phyloP scores from a whole-genome alignment of 176 grass and related monocot genomes.

The Tuctoria greenei region DNA sequence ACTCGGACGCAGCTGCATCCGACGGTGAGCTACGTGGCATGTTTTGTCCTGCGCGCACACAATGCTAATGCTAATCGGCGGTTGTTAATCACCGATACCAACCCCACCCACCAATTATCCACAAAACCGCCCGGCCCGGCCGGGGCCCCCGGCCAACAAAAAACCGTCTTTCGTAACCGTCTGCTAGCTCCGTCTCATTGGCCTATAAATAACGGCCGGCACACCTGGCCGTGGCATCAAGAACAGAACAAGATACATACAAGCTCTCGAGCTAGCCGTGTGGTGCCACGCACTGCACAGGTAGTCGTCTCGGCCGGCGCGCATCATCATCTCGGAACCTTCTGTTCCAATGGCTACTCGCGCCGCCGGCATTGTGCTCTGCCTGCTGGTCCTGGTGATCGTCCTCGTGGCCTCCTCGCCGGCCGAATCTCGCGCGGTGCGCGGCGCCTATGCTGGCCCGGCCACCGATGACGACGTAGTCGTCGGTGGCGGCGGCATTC shows the following conservation, averaged over 20 bases:
- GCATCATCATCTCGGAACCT: neutral
- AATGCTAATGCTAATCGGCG: neutral
- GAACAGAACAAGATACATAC: neutral
- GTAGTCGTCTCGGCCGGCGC: no score
- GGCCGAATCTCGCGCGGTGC: conserved; percentile 6
- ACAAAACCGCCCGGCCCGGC: neutral
- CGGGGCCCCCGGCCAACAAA: neutral
- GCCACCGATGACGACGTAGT: neutral
- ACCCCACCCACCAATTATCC: conserved; percentile 35
- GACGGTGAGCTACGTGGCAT: neutral
- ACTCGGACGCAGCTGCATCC: conserved; percentile 11
- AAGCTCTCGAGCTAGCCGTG: neutral
- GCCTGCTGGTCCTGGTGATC: conserved; percentile 30
- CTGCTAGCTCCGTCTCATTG: neutral
- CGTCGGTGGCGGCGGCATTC: neutral
- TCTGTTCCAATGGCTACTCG: conserved; percentile 26
- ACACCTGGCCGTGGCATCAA: conserved; percentile 26
- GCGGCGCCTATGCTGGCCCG: neutral
- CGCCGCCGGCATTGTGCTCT: conserved; percentile 32
- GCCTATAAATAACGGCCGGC: conserved; percentile 31
- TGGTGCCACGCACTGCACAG: neutral
- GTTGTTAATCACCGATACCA: conserved; percentile 1
- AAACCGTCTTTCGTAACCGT: conserved; percentile 38
- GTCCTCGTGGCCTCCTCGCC: conserved; percentile 19
- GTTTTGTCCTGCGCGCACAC: neutral